Base-by-base conservation (phyloP, 495 filamentous ascomycete species). In the Geopyxis carbonaria region DNA sequence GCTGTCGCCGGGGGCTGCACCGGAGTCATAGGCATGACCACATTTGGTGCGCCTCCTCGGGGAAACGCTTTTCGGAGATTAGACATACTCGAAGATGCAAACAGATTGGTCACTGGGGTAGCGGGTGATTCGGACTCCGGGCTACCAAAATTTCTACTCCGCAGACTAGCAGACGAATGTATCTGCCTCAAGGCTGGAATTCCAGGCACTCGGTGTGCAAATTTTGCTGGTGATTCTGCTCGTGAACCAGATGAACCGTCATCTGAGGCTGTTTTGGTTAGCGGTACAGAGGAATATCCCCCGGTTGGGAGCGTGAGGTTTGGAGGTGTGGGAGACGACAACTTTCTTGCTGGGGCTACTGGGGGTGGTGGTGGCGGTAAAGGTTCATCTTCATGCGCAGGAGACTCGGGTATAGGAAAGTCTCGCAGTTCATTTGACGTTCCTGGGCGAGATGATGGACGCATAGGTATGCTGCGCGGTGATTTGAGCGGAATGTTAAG, bases 151-250 rank as follows among this genome's bases (percentile, higher is more conserved):
- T 75, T 75, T 39, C 78, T 62, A 31, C 72, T 69, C 47, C 74
- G 80, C 19, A 85, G 57, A 50, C 76, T 82, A 2, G 81, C 72
- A 2, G 80, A 78, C 0, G 84, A 86, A 45, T 78, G 78, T 38
- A 76, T 78, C 61, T 85, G 92, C 25, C 77, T 67, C 43, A 92
- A 58, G 31, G 68, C 68, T 28, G 67, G 64, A 16, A 65, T 66
- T 1, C 64, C 68, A 15, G 67, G 60, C 14, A 66, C 61, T 70
- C 18, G 57, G 56, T 35, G 66, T 62, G 36, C 28, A 23, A 65
- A 58, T 3, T 65, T 62, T 15, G 59, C 57, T 15, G 68, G 64
- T 16, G 64, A 67, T 4, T 64, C 57, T 18, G 64, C 51, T n/a
- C 60, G 51, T 38, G 56, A 22, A 43, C 36, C 42, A 40, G 36